Conservation (phyloP, 1,284 basidiomycete genomes). For the Sanghuangporus baumii region DNA sequence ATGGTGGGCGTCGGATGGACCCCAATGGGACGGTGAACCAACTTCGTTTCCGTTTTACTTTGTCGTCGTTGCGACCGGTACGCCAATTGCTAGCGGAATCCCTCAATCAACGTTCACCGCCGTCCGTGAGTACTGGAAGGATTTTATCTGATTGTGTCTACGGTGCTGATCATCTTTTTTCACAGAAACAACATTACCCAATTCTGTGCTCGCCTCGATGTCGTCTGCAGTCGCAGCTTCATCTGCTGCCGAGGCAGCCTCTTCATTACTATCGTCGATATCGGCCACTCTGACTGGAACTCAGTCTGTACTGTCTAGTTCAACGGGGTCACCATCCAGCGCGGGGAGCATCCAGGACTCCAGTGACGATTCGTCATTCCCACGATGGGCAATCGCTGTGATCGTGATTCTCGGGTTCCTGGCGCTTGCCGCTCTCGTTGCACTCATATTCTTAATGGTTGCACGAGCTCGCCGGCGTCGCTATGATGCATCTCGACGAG, state of each 20-base stretch:
- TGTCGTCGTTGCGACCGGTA: slow-evolving; percentile 54
- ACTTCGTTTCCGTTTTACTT: slow-evolving; percentile 66
- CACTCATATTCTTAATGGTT: slow-evolving; percentile 65
- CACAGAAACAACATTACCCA: slow-evolving; percentile 66
- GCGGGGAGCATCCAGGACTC: slow-evolving; percentile 41
- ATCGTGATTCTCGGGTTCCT: slow-evolving; percentile 78
- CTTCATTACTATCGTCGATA: slow-evolving; percentile 24
- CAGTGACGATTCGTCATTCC: slow-evolving; percentile 41
- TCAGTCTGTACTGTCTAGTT: slow-evolving; percentile 18
- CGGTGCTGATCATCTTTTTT: neutral
- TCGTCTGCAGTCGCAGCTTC: slow-evolving; percentile 34
- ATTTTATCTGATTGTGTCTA: slow-evolving; percentile 7
- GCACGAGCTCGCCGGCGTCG: slow-evolving; percentile 55
- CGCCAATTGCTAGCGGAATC: slow-evolving; percentile 45
- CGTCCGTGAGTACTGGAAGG: slow-evolving; percentile 53
- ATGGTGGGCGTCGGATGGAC: slow-evolving; percentile 61
- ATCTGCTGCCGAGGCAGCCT: slow-evolving; percentile 24
- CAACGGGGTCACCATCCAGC: slow-evolving; percentile 23
- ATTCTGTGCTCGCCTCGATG: slow-evolving; percentile 52
- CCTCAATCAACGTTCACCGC: slow-evolving; percentile 69
- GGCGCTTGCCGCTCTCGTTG: slow-evolving; percentile 61
- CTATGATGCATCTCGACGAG: slow-evolving; percentile 46
- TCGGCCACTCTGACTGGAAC: slow-evolving; percentile 28
- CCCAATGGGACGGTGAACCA: slow-evolving; percentile 45
- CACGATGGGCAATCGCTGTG: slow-evolving; percentile 84